phyloP scores from a whole-genome alignment of 2,329 filamentous ascomycete genomes.

The Aspergillus neotritici region DNA sequence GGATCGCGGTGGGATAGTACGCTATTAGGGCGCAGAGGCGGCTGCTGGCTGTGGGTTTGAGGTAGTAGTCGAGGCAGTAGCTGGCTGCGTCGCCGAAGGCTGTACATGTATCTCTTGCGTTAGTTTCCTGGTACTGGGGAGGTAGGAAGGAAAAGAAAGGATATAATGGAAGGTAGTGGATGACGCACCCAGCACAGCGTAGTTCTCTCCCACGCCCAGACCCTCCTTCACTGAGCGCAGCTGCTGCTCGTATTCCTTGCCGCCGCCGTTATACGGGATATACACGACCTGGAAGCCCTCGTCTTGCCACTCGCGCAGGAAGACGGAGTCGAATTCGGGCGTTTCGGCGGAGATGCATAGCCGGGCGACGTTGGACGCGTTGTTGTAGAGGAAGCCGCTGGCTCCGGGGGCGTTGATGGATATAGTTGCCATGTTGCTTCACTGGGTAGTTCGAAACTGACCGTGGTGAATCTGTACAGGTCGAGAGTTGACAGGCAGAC shows the following conservation, averaged over 20 bases:
- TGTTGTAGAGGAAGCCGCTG: slow-evolving; percentile 32
- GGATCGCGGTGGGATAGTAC: slow-evolving; percentile 58
- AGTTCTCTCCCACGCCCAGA: slow-evolving; percentile 54
- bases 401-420: slow-evolving; percentile 30
- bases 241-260: slow-evolving; percentile 48
- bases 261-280: slow-evolving; percentile 48
- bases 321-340: slow-evolving; percentile 49
- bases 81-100: slow-evolving; percentile 60
- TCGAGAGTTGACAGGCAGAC: too few species aligned
- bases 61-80: slow-evolving; percentile 53
- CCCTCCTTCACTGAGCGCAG: slow-evolving; percentile 50
- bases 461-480: too few species aligned
- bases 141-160: neutral
- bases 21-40: slow-evolving; percentile 54
- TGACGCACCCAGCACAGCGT: slow-evolving; percentile 57
- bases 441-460: too few species aligned
- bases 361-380: slow-evolving; percentile 26
- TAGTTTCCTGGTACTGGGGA: too few species aligned
- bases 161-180: too few species aligned
- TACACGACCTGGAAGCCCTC: slow-evolving; percentile 59
- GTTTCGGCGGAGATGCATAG: slow-evolving; percentile 33
- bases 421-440: slow-evolving; percentile 25
- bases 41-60: slow-evolving; percentile 50
- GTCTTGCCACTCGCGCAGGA: slow-evolving; percentile 50
- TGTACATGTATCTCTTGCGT: slow-evolving; percentile 29